A percentile compares a stretch with the other conserved stretches of the same genome.
These are phyloP conservation scores for Asterophora parasitica DNA, from an alignment of 768 basidiomycete species.

Conservation along the genomic window DNA sequence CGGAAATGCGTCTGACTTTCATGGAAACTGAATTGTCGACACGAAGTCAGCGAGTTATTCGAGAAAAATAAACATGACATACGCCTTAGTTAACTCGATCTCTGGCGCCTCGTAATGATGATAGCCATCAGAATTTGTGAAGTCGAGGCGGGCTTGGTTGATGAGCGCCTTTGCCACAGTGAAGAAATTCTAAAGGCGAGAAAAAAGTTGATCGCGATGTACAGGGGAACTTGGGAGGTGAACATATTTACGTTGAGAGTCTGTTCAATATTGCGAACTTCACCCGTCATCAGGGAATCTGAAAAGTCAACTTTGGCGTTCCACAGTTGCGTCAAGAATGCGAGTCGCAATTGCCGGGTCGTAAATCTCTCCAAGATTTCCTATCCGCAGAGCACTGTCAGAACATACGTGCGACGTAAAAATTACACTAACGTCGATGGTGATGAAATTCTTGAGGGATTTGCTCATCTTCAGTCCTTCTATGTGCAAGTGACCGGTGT, in stretches of 20 bases:
- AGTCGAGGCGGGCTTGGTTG: constrained; percentile 45
- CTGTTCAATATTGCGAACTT: constrained; percentile 80
- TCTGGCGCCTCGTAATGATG: constrained; percentile 69
- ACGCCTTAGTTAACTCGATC: constrained; percentile 64
- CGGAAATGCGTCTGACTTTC: constrained; percentile 76
- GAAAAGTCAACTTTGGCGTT: constrained; percentile 93
- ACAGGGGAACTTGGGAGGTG: neutral
- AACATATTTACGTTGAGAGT: constrained; percentile 69
- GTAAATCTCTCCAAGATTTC: constrained; percentile 82
- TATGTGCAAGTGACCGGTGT: constrained; percentile 97
- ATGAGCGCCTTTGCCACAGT: constrained; percentile 78
- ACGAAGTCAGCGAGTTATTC: constrained; percentile 4
- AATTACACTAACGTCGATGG: constrained; percentile 67
- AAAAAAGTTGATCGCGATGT: neutral
- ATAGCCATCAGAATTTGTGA: constrained; percentile 48
- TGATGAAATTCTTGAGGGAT: constrained; percentile 98
- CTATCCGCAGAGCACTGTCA: constrained; percentile 31
- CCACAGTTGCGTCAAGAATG: constrained; percentile 91
- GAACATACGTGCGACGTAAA: constrained; percentile 1
- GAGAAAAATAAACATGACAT: neutral
- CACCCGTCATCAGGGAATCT: constrained; percentile 81
- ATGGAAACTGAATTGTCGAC: constrained; percentile 49
- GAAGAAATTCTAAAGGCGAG: constrained; percentile 81
- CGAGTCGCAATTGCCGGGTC: constrained; percentile 84
- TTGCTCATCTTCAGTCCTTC: constrained; percentile 99